phyloP scores from a whole-genome alignment of 257 asterid species.

The Fraxinus excelsior region DNA sequence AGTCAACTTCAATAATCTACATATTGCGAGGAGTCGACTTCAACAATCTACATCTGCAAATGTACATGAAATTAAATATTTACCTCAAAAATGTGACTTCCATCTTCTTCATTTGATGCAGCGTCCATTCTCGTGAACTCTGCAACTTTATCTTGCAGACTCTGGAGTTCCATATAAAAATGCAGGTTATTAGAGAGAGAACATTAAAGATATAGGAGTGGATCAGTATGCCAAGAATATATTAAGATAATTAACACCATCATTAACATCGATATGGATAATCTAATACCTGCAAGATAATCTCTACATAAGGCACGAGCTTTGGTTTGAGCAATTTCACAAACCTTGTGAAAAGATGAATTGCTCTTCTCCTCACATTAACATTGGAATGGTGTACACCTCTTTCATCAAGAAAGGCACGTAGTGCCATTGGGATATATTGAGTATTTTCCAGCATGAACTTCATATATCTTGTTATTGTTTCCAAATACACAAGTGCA shows the following conservation, averaged over 20 bases:
- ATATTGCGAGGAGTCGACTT: not conserved
- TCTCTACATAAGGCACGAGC: constrained; percentile 89
- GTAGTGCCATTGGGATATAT: constrained; percentile 65
- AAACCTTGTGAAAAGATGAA: constrained; percentile 90
- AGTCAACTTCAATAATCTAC: not conserved
- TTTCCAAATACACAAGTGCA: constrained; percentile 85
- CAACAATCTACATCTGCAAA: not conserved
- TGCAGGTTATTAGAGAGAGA: constrained; percentile 1
- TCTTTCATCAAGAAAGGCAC: constrained; percentile 93
- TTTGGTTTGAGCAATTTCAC: constrained; percentile 83
- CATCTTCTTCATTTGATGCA: constrained; percentile 73
- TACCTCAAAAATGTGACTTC: constrained; percentile 96
- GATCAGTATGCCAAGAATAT: constrained; percentile 5
- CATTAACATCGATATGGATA: not conserved
- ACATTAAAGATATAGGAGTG: constrained; percentile 2
- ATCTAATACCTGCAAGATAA: constrained; percentile 76
- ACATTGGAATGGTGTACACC: constrained; percentile 87
- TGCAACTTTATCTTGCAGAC: constrained; percentile 75
- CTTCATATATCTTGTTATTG: constrained; percentile 77
- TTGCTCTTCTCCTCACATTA: constrained; percentile 78
- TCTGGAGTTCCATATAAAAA: constrained; percentile 46
- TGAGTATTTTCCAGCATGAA: constrained; percentile 77
- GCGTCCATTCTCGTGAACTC: constrained; percentile 62
- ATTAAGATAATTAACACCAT: constrained; percentile 2
- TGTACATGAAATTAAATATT: not conserved